Conservation (phyloP, 331 rosid species). For the Dryas integrifolia region DNA sequence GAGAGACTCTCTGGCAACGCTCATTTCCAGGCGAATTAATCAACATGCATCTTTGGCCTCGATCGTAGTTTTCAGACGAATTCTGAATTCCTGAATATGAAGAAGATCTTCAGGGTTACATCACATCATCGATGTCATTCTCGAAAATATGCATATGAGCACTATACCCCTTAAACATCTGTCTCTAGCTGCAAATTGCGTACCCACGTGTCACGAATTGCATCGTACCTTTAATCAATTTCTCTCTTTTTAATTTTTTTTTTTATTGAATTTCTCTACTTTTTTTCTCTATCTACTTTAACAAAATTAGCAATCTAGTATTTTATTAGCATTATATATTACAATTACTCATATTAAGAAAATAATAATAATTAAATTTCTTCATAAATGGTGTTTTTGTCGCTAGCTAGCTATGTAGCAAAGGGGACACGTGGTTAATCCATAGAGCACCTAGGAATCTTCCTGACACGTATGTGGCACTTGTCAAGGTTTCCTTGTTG, state of each 20-base stretch:
- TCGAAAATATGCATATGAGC: background rate
- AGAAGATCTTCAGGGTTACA: slow-evolving; percentile 18
- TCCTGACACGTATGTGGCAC: slow-evolving; percentile 28
- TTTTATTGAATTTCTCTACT: background rate
- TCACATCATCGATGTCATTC: slow-evolving; percentile 21
- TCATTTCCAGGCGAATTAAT: slow-evolving; percentile 7
- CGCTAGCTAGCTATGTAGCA: background rate
- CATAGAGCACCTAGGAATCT: background rate
- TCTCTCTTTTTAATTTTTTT: background rate
- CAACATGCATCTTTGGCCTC: slow-evolving; percentile 33
- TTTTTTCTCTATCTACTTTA: no score
- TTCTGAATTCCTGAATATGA: background rate
- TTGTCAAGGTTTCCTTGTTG: slow-evolving; percentile 1
- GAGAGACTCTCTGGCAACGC: slow-evolving; percentile 17
- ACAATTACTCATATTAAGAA: no score
- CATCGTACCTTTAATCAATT: background rate
- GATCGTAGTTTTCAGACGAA: slow-evolving; percentile 22
- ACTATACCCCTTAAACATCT: slow-evolving; percentile 26
- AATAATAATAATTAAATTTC: background rate
- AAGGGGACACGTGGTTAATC: slow-evolving; percentile 23
- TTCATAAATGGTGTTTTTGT: slow-evolving; percentile 1
- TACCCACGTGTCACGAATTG: background rate
- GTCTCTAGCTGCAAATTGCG: slow-evolving; percentile 12
- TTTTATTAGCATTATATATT: background rate
- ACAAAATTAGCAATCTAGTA: no score